Conservation (phyloP, 2,329 filamentous ascomycete species). For the Colletotrichum sp. region DNA sequence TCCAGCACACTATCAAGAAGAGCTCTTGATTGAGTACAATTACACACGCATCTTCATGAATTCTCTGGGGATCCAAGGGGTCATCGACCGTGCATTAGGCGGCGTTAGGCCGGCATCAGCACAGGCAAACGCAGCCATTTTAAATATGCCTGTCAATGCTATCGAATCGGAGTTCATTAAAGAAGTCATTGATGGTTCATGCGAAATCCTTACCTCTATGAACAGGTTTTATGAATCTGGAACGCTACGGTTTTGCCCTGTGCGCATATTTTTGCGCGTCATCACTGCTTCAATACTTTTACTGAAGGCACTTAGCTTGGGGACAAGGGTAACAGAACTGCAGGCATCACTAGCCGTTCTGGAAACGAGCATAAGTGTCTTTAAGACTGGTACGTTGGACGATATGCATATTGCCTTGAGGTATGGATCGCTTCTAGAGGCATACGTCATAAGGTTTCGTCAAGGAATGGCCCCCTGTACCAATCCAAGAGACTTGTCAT, state of each 20-base stretch:
- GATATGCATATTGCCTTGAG: background rate
- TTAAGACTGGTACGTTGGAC: background rate
- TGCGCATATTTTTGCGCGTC: slow-evolving; percentile 58
- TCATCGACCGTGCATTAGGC: slow-evolving; percentile 56
- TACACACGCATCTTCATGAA: slow-evolving; percentile 48
- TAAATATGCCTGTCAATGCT: slow-evolving; percentile 42
- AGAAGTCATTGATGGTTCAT: slow-evolving; percentile 59
- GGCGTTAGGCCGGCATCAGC: slow-evolving; percentile 18
- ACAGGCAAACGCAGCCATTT: slow-evolving; percentile 29
- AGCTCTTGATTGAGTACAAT: slow-evolving; percentile 58
- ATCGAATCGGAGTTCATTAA: slow-evolving; percentile 60
- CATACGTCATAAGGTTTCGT: background rate
- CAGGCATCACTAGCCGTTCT: background rate
- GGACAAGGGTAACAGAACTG: background rate
- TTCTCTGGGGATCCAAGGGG: slow-evolving; percentile 59
- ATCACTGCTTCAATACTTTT: slow-evolving; percentile 61
- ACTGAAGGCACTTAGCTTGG: slow-evolving; percentile 36
- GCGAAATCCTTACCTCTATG: slow-evolving; percentile 55
- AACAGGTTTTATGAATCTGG: slow-evolving; percentile 50
- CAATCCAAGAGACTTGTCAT: background rate
- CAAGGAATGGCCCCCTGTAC: background rate
- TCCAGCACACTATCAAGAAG: slow-evolving; percentile 22
- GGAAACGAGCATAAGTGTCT: background rate
- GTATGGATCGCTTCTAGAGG: background rate
- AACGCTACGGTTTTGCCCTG: slow-evolving; percentile 55